phyloP scores from a whole-genome alignment of 108 stramenopile genomes.

The Aurantiochytrium sp. region DNA sequence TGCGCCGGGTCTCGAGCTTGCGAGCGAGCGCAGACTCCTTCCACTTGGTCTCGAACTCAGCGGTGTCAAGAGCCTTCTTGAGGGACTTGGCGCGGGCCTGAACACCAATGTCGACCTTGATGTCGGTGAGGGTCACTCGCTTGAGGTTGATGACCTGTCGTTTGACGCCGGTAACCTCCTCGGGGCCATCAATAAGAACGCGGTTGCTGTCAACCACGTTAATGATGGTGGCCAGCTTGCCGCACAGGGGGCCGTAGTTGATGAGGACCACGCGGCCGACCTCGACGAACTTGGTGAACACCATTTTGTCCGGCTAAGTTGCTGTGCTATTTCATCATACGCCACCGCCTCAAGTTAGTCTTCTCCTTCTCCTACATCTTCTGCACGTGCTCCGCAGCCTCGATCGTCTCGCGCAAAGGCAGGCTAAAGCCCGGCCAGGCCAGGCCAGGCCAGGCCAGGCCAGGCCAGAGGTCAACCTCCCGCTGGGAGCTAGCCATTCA shows the following conservation, averaged over 20 bases:
- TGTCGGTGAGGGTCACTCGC: conserved; percentile 86
- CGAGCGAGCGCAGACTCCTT: conserved; percentile 84
- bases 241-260: conserved; percentile 89
- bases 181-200: conserved; percentile 87
- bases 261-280: conserved; percentile 95
- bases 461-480: no score
- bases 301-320: conserved; percentile 54
- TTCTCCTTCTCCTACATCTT: neutral
- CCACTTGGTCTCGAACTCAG: conserved; percentile 80
- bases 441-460: neutral
- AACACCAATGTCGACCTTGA: conserved; percentile 79
- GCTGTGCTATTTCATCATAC: neutral
- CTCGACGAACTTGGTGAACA: conserved; percentile 93
- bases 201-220: conserved; percentile 94
- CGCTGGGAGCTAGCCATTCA: no score
- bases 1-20: conserved; percentile 81
- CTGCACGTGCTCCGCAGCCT: neutral
- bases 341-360: neutral
- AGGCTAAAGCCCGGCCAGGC: neutral
- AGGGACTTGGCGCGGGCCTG: conserved; percentile 83
- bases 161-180: conserved; percentile 72
- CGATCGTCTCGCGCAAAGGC: neutral
- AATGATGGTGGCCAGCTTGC: conserved; percentile 91
- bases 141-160: conserved; percentile 92
- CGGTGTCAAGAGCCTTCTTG: conserved; percentile 77